Base-by-base conservation (phyloP, 1,284 basidiomycete species). In the Meripilus lineatus region DNA sequence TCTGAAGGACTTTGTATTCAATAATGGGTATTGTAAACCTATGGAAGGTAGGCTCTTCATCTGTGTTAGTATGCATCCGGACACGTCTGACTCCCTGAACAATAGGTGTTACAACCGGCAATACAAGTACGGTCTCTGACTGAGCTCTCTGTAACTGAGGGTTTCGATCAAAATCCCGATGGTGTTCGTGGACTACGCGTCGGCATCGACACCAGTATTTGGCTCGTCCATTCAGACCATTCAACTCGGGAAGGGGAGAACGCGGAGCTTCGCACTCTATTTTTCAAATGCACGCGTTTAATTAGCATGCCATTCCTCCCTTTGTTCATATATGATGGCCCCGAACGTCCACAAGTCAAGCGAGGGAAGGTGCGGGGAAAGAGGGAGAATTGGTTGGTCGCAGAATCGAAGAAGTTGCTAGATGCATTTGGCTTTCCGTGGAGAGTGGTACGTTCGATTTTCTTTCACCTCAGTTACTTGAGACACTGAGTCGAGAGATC, bases 301-400 rank as follows among this genome's bases (percentile, higher is more conserved):
- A 77, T 91, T 56, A 75, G 75, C 42, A 75, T 81, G 11, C 92
- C 93, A 0, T 79, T 95, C 49, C 74, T 93, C 17, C 90, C 91
- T 0, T 70, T 98, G 2, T 96, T 98, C 62, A 90, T 98, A 1
- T 97, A 97, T 58, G 94, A 99, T 64, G 95, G 95, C 0, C 86
- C 89, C 0, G 75, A 82, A 41, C 76, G 93, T 39, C 95, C 95
- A 0, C 70, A 74, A 3, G 66, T 84, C 54, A 99, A 99, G 68
- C 74, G 93, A 22, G 85, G 84, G 7, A 88, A 87, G 64, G 70
- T 74, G 38, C 79, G 88, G 38, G 76, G 71, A 35, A 75, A 71
- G 47, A 75, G 79, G 14, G 63, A 68, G n/a, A 79, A 87, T 56
- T 78, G 77, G 63, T 71, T 88, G 44, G 74, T 75, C 7, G 66